Percentiles rank a stretch among this genome's conserved stretches.
phyloP scores from a whole-genome alignment of 2,329 filamentous ascomycete genomes.

The Verticillium zaregamsianum region DNA sequence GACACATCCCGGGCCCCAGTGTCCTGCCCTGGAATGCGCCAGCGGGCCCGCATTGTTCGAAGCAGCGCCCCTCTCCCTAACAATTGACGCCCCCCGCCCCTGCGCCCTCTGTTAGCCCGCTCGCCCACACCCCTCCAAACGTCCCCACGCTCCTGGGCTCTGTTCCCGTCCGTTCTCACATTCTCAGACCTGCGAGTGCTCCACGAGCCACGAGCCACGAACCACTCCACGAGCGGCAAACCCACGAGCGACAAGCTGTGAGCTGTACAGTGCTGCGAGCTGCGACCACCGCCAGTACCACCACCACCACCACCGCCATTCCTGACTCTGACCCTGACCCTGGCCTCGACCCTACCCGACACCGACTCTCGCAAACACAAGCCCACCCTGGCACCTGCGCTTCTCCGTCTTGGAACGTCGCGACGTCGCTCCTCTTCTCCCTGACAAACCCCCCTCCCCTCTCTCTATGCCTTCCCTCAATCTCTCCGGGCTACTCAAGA shows the following conservation, averaged over 20 bases:
- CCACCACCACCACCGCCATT: neutral
- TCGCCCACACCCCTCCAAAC: neutral
- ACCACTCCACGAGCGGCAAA: neutral
- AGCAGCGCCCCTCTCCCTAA: neutral
- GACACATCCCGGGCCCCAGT: neutral
- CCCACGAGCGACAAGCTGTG: neutral
- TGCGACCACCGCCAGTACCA: neutral
- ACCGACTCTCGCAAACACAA: neutral
- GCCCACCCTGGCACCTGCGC: neutral
- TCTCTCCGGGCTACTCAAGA: constrained; percentile 77
- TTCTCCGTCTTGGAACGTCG: neutral
- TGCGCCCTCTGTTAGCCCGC: neutral
- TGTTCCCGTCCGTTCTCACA: neutral
- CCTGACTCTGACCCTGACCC: neutral
- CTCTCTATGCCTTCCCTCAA: constrained; percentile 76
- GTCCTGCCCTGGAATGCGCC: neutral
- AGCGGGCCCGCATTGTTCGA: neutral
- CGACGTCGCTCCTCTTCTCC: constrained; percentile 5
- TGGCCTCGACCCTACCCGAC: neutral
- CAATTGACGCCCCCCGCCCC: neutral
- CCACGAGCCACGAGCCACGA: neutral
- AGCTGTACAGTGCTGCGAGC: neutral
- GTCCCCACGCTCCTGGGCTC: neutral
- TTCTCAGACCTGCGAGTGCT: neutral
- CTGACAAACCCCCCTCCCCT: constrained; percentile 21